Conservation (phyloP, 106 monocot genomes). For the Phalaenopsis aphrodite region DNA sequence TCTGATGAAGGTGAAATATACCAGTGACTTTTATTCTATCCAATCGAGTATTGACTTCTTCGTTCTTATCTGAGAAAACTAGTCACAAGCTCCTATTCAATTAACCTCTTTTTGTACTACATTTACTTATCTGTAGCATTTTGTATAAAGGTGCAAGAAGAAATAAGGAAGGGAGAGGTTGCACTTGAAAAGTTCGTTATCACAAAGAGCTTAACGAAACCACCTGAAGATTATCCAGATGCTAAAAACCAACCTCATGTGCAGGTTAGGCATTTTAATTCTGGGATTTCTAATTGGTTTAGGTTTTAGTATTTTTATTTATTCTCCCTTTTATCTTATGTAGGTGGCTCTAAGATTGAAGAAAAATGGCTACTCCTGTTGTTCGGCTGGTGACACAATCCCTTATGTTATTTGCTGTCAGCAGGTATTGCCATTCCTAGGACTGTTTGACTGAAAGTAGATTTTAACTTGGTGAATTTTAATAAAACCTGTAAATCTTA, state of each 20-base stretch:
- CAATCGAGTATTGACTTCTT: too few species aligned
- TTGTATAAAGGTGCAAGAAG: slow-evolving; percentile 59
- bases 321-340: neutral
- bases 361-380: slow-evolving; percentile 67
- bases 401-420: slow-evolving; percentile 90
- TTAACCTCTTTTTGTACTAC: neutral
- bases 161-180: slow-evolving; percentile 82
- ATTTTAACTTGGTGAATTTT: too few species aligned
- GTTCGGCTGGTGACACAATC: slow-evolving; percentile 78
- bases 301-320: neutral
- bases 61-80: neutral
- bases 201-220: slow-evolving; percentile 80
- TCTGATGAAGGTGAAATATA: slow-evolving; percentile 51
- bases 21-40: neutral
- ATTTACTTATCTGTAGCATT: neutral
- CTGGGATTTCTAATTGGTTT: neutral
- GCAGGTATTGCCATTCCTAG: slow-evolving; percentile 34
- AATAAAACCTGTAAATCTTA: too few species aligned
- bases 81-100: neutral
- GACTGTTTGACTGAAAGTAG: too few species aligned
- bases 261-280: slow-evolving; percentile 40
- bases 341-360: slow-evolving; percentile 88
- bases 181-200: slow-evolving; percentile 80
- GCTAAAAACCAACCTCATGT: slow-evolving; percentile 95
- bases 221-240: slow-evolving; percentile 96